Evolutionary conservation across 2,329 filamentous ascomycete genomes (phyloP).

Genomic region (Cucurbitaria berberidis): DNA sequence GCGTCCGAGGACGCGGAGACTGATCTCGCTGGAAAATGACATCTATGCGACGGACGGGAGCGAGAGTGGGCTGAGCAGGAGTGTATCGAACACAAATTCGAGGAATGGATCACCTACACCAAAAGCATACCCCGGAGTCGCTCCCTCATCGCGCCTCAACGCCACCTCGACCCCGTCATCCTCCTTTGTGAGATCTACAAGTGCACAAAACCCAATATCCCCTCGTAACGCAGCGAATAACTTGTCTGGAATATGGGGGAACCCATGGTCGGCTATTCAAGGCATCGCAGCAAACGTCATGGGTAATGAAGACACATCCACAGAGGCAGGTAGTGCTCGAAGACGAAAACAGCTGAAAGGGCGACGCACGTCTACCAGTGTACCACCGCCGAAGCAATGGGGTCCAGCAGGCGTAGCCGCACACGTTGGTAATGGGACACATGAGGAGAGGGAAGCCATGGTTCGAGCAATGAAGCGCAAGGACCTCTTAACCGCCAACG

Average conservation of each 20-base stretch:
- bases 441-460: constrained; percentile 54
- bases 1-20: constrained; percentile 54
- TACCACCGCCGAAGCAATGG: constrained; percentile 54
- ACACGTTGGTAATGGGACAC: constrained; percentile 53
- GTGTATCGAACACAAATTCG: constrained; percentile 41
- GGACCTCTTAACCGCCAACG: constrained; percentile 54
- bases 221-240: constrained; percentile 30
- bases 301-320: constrained; percentile 46
- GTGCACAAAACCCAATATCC: constrained; percentile 30
- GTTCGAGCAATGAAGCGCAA: constrained; percentile 58
- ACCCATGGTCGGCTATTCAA: constrained; percentile 57
- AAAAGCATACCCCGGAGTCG: constrained; percentile 18
- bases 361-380: constrained; percentile 45
- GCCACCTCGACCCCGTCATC: constrained; percentile 36
- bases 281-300: constrained; percentile 58
- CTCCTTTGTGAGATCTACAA: constrained; percentile 31
- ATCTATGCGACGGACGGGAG: constrained; percentile 45
- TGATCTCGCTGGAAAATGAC: constrained; percentile 58
- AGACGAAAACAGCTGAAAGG: constrained; percentile 39
- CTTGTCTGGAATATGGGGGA: constrained; percentile 56
- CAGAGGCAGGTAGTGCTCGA: constrained; percentile 22
- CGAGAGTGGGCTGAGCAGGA: constrained; percentile 48
- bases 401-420: constrained; percentile 50
- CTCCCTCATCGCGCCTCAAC: constrained; percentile 43
- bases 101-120: constrained; percentile 50